Conservation (phyloP, 1,139 yeast genomes). For the Saccharomycopsis crataegensis region DNA sequence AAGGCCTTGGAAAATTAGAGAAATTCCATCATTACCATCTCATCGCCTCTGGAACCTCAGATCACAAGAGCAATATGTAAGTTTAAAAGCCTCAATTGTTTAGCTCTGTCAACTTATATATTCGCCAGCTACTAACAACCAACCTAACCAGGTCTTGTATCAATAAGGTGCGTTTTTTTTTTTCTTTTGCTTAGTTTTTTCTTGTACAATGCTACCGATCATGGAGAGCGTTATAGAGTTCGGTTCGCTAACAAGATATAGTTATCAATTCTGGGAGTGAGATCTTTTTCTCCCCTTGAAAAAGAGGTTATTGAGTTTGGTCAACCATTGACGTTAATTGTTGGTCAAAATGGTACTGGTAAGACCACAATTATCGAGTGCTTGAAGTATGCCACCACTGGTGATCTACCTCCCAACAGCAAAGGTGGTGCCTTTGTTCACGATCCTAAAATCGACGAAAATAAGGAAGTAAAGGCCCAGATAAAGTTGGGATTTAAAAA, state of each 20-base stretch:
- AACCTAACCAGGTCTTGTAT: not conserved
- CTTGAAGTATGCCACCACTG: conserved; percentile 88
- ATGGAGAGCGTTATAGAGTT: no score
- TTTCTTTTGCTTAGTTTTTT: no score
- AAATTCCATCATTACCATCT: no score
- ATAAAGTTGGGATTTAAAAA: conserved; percentile 80
- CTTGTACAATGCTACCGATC: no score
- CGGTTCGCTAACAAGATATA: conserved; percentile 24
- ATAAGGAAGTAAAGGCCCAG: conserved; percentile 78
- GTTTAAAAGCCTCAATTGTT: not conserved
- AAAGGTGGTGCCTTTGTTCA: conserved; percentile 96
- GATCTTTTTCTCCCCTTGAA: conserved; percentile 80
- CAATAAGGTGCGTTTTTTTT: not conserved
- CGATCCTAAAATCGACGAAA: conserved; percentile 79
- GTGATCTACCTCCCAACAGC: conserved; percentile 91
- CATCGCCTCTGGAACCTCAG: no score
- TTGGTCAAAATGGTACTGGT: conserved; percentile 98
- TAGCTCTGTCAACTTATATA: not conserved
- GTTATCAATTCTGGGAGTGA: conserved; percentile 80
- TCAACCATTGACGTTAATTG: conserved; percentile 83
- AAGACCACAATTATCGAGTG: conserved; percentile 96
- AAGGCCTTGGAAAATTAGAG: no score
- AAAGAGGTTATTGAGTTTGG: conserved; percentile 88
- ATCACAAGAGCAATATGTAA: no score
- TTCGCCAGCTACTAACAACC: not conserved